A percentile compares a stretch with the other conserved stretches of the same genome.
phyloP scores from a whole-genome alignment of 2,329 filamentous ascomycete species.

The Zymoseptoria brevis region DNA sequence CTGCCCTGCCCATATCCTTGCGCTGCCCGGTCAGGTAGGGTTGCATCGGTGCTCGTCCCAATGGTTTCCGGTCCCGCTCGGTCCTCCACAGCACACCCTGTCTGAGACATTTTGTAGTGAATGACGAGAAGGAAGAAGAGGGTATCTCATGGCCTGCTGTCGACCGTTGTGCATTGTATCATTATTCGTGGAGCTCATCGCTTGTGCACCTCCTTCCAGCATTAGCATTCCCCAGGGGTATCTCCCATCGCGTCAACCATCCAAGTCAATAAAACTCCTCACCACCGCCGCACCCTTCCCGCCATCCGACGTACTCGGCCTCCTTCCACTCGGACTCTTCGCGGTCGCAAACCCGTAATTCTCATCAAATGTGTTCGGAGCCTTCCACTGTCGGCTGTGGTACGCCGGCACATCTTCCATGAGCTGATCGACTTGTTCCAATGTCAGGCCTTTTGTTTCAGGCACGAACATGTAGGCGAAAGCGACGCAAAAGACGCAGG shows the following conservation, averaged over 20 bases:
- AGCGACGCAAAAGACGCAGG: conserved; percentile 26
- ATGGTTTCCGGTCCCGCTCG: no score
- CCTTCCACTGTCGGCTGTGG: conserved; percentile 25
- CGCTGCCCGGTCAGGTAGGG: neutral
- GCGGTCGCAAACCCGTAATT: conserved; percentile 8
- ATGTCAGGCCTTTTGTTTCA: conserved; percentile 34
- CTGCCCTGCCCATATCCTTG: neutral
- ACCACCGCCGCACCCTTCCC: neutral
- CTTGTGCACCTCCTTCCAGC: no score
- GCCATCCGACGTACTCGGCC: neutral
- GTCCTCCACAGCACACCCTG: no score
- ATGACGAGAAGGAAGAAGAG: no score
- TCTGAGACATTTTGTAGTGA: no score
- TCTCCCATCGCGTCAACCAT: neutral
- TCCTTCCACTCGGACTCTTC: neutral
- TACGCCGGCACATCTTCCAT: conserved; percentile 44
- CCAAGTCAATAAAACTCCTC: neutral
- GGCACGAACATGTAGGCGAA: conserved; percentile 34
- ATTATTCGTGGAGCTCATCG: no score
- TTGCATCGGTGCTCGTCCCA: no score
- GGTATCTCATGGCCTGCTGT: no score
- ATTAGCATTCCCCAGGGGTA: neutral
- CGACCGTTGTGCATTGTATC: no score
- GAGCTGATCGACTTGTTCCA: conserved; percentile 33
- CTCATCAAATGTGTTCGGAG: conserved; percentile 26